These are phyloP conservation scores for Pleurotus cornucopiae DNA, from an alignment of 768 basidiomycete genomes.

Conservation along the genomic window DNA sequence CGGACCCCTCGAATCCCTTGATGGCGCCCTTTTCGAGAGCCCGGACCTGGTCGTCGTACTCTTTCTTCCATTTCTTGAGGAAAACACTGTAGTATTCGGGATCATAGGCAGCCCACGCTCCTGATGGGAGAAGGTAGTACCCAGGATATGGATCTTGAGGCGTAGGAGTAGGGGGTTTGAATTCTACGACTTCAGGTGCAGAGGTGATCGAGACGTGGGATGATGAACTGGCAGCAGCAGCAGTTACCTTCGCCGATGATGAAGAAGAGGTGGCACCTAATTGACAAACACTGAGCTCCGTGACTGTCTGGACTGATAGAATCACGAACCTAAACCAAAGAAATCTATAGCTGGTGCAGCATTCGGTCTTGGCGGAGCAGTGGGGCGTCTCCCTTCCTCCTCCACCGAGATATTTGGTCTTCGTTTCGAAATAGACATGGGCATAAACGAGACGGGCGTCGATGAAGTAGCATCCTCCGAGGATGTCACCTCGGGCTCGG, in stretches of 20 bases:
- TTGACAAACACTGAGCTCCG: conserved; percentile 7
- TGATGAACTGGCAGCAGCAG: conserved; percentile 18
- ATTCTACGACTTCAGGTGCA: conserved; percentile 66
- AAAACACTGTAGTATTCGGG: conserved; percentile 63
- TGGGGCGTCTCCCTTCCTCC: conserved; percentile 28
- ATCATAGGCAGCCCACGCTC: conserved; percentile 75
- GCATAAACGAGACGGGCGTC: conserved; percentile 42
- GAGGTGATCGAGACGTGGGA: conserved; percentile 41
- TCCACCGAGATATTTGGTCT: conserved; percentile 56
- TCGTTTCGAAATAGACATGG: conserved; percentile 56
- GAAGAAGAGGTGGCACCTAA: conserved; percentile 17
- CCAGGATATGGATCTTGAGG: conserved; percentile 78
- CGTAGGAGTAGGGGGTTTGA: conserved; percentile 70
- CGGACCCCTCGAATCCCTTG: conserved; percentile 69
- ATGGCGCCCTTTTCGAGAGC: conserved; percentile 63
- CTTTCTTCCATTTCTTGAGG: conserved; percentile 67
- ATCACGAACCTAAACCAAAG: conserved; percentile 58
- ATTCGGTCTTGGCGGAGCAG: conserved; percentile 11
- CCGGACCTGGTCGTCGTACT: conserved; percentile 68
- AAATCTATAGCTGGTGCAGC: conserved; percentile 49
- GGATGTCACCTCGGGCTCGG: no score
- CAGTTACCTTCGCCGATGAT: conserved; percentile 12
- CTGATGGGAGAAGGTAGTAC: conserved; percentile 81
- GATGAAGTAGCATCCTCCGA: background rate
- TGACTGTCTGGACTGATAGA: background rate